phyloP scores from a whole-genome alignment of 108 stramenopile genomes.

The Epipyxis sp. region DNA sequence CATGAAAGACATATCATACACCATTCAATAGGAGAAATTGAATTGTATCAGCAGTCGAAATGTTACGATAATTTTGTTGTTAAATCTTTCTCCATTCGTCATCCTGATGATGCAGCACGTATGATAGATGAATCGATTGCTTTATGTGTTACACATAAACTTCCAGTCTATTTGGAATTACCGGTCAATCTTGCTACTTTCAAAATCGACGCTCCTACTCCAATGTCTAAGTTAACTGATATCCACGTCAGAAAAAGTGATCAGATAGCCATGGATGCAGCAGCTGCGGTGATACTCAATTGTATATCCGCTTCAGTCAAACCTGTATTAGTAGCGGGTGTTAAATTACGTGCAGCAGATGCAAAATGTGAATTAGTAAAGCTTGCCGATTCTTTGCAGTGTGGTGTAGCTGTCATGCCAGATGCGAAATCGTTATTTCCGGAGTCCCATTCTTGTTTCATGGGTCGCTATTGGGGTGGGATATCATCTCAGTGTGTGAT shows the following conservation, averaged over 20 bases:
- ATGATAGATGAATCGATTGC: slow-evolving; percentile 1
- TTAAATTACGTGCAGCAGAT: background rate
- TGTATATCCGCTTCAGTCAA: too few relatives aligned
- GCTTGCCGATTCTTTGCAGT: background rate
- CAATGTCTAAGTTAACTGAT: too few relatives aligned
- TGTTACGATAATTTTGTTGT: background rate
- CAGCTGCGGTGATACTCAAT: too few relatives aligned
- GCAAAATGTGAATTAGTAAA: background rate
- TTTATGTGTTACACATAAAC: background rate
- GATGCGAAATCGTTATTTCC: background rate
- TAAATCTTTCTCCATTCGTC: background rate
- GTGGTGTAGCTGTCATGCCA: background rate
- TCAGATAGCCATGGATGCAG: too few relatives aligned
- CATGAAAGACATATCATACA: slow-evolving; percentile 1
- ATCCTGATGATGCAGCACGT: background rate
- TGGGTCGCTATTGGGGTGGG: background rate
- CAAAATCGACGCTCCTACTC: too few relatives aligned
- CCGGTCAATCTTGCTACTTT: background rate
- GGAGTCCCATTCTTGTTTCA: background rate
- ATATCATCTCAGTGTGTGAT: background rate
- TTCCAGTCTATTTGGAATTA: slow-evolving; percentile 10
- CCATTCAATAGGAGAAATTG: slow-evolving; percentile 11
- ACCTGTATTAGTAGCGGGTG: background rate
- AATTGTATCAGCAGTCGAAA: background rate
- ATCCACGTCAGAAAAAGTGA: too few relatives aligned